Evolutionary conservation across 2,329 filamentous ascomycete species (phyloP), one percentile per base, ranked within the genome.

Genomic region (Hymenoscyphus fructigenus): DNA sequence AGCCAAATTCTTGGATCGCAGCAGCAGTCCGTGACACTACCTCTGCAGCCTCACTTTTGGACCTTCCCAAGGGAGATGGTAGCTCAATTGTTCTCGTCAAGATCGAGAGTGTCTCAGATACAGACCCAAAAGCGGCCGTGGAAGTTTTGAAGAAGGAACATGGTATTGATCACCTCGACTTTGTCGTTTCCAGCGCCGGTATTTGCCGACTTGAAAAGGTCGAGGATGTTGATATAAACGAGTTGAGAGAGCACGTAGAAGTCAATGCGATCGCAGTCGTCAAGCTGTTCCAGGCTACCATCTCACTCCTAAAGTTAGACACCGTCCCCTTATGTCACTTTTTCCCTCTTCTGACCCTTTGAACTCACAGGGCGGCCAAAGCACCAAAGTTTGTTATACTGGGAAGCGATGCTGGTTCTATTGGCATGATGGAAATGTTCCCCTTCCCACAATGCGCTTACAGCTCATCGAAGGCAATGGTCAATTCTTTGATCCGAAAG

Each of bases 141-240:
- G 17, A 38, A n/a, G 38, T n/a, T 7, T 17, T 63, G 3, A 26
- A 47, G 20, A 34, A 34, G 32, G 23, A 10, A 3, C 17, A 36
- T 3, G 59, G 59, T 15, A 56, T 61, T 23, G 57, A 67, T 50
- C 69, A 75, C 29, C 28, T 79, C 23, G 77, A 79, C 62, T 62
- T 77, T 44, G 72, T 78, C 29, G 72, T 79, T 36, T 75, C 76
- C 9, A 79, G 78, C 66, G 75, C 78, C 1, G 76, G 75, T 7
- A 72, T 75, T 12, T 69, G 72, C 44, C 7, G 32, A 34, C 32
- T 34, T 10, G 4, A 6, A 10, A 34, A 34, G 12, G 32, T 34
- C 12, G 32, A 34, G 32, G 32, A 34, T 34, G 5, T 34, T 34
- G 32, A 34, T 34, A 36, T 67, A 14, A 64, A 71, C 20, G 73